Evolutionary conservation across 345 rosid species (phyloP), one percentile per base, ranked within the genome.

Genomic region (Moricandia arvensis): DNA sequence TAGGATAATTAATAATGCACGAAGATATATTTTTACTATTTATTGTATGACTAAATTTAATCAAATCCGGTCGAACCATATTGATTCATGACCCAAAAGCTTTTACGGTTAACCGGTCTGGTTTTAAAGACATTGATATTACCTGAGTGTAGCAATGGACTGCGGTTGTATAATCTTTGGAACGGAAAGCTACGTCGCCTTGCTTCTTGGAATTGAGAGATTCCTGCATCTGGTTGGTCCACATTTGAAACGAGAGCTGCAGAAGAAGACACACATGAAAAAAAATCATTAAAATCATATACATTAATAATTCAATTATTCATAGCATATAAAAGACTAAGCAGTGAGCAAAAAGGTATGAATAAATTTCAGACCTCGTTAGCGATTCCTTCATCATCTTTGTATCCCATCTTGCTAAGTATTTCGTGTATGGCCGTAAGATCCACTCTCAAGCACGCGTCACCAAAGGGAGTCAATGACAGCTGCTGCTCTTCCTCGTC

Each of bases 151-250:
- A 89, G 85, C 85, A 84, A 71, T 90, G 88, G 18, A 89, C 83
- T 79, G 97, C 97, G 26, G 82, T 81, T 54, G 83, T 62, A 70
- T 82, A 92, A 78, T 94, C 97, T 85, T 90, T 92, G 6, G 92
- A 88, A 74, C 96, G 87, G 71, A 94, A 94, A 66, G 99, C 91
- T 37, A 80, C 69, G 73, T 94, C 99, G 16, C 99, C 99, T 57
- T 82, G 91, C 76, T 90, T 91, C 92, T 92, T 94, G 4, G 93
- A 89, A 58, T 89, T 94, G 80, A 94, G 80, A 45, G 98, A 87
- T 63, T 94, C 97, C 71, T 92, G 98, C 96, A 94, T 89, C 76
- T 91, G 97, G 83, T 75, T 86, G 67, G 98, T 94, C 98, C 98
- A 94, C 96, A 94, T 82, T 83, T 94, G 98, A 74, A 94, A 94